Conservation (phyloP, 352 stramenopile genomes). For the Aphanomyces stellatus region DNA sequence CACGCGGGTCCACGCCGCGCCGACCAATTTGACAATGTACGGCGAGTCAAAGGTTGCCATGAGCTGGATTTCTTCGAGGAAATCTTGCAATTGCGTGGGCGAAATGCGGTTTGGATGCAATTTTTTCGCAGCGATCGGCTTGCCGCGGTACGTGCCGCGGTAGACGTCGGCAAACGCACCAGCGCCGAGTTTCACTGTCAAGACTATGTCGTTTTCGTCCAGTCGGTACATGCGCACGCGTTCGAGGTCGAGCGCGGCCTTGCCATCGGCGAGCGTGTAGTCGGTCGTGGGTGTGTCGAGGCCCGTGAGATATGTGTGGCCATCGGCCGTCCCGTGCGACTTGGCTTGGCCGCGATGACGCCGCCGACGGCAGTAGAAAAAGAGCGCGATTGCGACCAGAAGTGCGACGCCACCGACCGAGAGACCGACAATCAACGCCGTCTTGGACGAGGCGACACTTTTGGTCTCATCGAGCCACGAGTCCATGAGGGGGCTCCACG, state of each 20-base stretch:
- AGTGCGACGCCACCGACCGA: background rate
- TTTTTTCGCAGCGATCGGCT: background rate
- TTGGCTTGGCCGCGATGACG: background rate
- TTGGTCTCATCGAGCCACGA: background rate
- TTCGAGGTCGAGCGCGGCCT: background rate
- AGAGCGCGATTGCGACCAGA: background rate
- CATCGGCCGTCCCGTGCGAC: background rate
- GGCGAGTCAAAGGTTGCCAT: background rate
- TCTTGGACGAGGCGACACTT: no score
- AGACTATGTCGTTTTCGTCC: background rate
- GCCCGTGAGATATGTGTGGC: no score
- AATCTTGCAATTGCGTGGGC: conserved; percentile 31
- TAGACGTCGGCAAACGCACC: background rate
- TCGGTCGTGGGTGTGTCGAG: background rate
- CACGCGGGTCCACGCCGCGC: background rate
- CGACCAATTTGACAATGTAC: background rate
- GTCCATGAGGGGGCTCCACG: background rate
- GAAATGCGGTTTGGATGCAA: conserved; percentile 21
- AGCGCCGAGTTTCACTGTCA: background rate
- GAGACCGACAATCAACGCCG: background rate
- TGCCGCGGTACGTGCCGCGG: background rate
- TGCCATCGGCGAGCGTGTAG: background rate
- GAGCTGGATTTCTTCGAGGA: conserved; percentile 47
- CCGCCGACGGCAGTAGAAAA: background rate
- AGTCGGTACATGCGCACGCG: background rate